These are phyloP conservation scores for Pelagophyceae sp. DNA, from an alignment of 352 stramenopile species.

Conservation along the genomic window DNA sequence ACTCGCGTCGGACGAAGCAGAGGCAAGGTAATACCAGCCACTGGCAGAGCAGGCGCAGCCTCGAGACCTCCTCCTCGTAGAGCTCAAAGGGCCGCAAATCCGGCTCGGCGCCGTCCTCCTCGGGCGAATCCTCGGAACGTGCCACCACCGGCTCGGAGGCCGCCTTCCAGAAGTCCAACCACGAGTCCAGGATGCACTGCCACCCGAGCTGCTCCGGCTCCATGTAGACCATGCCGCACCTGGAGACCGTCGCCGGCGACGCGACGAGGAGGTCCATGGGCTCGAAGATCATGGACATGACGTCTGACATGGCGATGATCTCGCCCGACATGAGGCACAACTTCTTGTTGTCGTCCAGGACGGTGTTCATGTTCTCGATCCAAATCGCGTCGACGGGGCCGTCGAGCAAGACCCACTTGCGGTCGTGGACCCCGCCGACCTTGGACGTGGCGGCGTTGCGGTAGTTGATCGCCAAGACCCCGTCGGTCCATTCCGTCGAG, in stretches of 20 bases:
- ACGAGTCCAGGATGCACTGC: constrained; percentile 71
- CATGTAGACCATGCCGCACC: constrained; percentile 82
- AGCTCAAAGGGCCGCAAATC: constrained; percentile 47
- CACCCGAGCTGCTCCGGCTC: constrained; percentile 77
- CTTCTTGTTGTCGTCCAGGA: constrained; percentile 85
- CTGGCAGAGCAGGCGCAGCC: constrained; percentile 64
- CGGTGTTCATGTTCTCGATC: constrained; percentile 92
- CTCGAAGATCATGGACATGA: constrained; percentile 91
- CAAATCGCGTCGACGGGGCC: constrained; percentile 81
- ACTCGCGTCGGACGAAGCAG: constrained; percentile 69
- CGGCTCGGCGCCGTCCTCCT: not conserved
- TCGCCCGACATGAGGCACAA: constrained; percentile 84
- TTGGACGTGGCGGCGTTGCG: constrained; percentile 72
- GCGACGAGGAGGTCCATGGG: constrained; percentile 69
- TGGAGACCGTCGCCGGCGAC: constrained; percentile 68
- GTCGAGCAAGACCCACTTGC: constrained; percentile 87
- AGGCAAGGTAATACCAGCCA: constrained; percentile 80
- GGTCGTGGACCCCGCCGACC: constrained; percentile 50
- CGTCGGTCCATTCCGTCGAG: constrained; percentile 86
- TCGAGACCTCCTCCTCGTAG: constrained; percentile 53
- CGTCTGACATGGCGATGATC: constrained; percentile 85
- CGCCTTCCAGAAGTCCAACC: constrained; percentile 42
- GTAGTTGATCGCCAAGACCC: constrained; percentile 83
- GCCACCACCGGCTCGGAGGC: not conserved
- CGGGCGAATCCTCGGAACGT: not conserved